A percentile compares a stretch with the other conserved stretches of the same genome.
These are phyloP conservation scores for Podospora conica DNA, from an alignment of 495 filamentous ascomycete genomes.

Conservation along the genomic window DNA sequence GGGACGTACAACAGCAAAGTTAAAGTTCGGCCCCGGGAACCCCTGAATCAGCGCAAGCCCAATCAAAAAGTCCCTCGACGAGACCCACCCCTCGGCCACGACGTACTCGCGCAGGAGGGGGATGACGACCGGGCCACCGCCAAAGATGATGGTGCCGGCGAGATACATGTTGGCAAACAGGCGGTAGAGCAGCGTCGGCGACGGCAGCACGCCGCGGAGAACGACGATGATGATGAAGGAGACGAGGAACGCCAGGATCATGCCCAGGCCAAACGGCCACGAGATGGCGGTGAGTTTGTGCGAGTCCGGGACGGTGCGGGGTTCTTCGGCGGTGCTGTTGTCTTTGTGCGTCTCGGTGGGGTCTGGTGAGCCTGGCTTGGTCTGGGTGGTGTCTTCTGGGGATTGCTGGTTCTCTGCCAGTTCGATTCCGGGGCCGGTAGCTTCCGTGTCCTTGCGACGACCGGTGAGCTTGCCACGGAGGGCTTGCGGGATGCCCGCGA, in stretches of 20 bases:
- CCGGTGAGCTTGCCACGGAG: background rate
- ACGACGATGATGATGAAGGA: slow-evolving; percentile 57
- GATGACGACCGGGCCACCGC: slow-evolving; percentile 80
- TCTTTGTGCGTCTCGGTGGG: background rate
- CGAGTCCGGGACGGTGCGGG: slow-evolving; percentile 34
- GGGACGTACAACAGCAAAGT: slow-evolving; percentile 58
- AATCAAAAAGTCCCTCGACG: slow-evolving; percentile 70
- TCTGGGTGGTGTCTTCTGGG: background rate
- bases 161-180: slow-evolving; percentile 80
- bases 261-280: slow-evolving; percentile 41
- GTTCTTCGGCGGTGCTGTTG: slow-evolving; percentile 12
- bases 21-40: slow-evolving; percentile 84
- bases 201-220: slow-evolving; percentile 44
- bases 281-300: slow-evolving; percentile 31
- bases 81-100: slow-evolving; percentile 72
- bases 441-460: background rate
- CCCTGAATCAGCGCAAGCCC: slow-evolving; percentile 78
- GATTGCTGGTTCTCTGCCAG: background rate
- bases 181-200: slow-evolving; percentile 38
- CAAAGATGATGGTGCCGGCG: slow-evolving; percentile 82
- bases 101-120: slow-evolving; percentile 74
- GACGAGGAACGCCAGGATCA: slow-evolving; percentile 50
- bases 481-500: background rate
- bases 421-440: background rate
- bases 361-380: background rate